Evolutionary conservation across 495 filamentous ascomycete species (phyloP).

Genomic region (Penicillium argentinense): DNA sequence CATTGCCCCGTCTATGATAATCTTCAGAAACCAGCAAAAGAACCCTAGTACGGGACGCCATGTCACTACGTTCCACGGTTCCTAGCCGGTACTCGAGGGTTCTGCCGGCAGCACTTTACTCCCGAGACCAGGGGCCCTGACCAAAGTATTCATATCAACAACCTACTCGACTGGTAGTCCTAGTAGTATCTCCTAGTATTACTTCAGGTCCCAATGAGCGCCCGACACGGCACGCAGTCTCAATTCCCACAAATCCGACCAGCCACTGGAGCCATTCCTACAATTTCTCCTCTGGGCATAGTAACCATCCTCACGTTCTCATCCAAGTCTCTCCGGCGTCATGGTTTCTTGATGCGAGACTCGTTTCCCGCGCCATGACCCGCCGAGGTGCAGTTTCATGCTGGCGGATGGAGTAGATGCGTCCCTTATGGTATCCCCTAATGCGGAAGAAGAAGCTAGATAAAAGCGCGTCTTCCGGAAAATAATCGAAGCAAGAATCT

Average conservation of each 20-base stretch:
- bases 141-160: conserved; percentile 6
- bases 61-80: too few relatives aligned
- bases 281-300: too few relatives aligned
- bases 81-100: too few relatives aligned
- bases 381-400: conserved; percentile 1
- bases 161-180: too few relatives aligned
- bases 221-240: conserved; percentile 19
- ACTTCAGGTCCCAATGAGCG: conserved; percentile 8
- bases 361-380: conserved; percentile 13
- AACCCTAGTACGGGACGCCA: too few relatives aligned
- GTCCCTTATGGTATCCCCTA: conserved; percentile 7
- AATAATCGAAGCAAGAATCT: not conserved
- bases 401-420: conserved; percentile 7
- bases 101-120: too few relatives aligned
- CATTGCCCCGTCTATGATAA: not conserved
- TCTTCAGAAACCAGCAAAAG: conserved; percentile 1
- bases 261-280: not conserved
- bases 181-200: too few relatives aligned
- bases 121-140: too few relatives aligned
- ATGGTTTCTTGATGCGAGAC: too few relatives aligned
- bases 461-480: too few relatives aligned
- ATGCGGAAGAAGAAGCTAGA: conserved; percentile 12
- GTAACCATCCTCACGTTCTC: too few relatives aligned
- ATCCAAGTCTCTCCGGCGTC: too few relatives aligned
- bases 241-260: not conserved